These are phyloP conservation scores for Curvularia sp. DNA, from an alignment of 2,329 filamentous ascomycete genomes.

Conservation along the genomic window DNA sequence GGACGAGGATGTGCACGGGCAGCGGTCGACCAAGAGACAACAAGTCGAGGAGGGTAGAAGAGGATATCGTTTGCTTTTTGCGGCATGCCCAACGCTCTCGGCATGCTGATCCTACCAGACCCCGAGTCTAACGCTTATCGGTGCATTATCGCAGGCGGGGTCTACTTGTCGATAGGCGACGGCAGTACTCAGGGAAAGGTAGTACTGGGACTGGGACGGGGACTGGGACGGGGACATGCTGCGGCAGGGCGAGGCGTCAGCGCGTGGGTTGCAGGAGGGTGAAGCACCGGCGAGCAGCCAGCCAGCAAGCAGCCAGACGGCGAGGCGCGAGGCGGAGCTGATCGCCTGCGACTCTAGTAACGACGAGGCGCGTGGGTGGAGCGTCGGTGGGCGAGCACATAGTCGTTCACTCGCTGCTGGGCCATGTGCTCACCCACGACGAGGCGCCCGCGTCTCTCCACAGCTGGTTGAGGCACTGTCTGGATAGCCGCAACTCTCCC, in stretches of 20 bases:
- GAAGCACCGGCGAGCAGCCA: not conserved
- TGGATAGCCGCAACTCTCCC: conserved; percentile 16
- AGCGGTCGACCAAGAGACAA: conserved; percentile 7
- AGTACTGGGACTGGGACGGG: conserved; percentile 16
- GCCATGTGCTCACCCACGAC: conserved; percentile 13
- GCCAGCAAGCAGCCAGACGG: conserved; percentile 7
- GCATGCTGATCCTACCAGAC: conserved; percentile 30
- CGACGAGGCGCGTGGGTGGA: conserved; percentile 16
- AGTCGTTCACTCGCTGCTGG: conserved; percentile 16
- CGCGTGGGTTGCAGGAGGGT: conserved; percentile 10
- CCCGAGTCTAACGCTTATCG: conserved; percentile 37
- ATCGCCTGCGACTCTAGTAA: not conserved
- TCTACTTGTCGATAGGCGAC: conserved; percentile 32
- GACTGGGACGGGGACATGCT: conserved; percentile 27
- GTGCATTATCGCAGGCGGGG: conserved; percentile 38
- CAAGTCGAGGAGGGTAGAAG: conserved; percentile 13
- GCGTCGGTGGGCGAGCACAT: conserved; percentile 30
- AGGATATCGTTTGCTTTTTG: conserved; percentile 25
- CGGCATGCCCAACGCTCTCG: conserved; percentile 27
- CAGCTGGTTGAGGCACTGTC: conserved; percentile 10
- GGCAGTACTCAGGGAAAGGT: conserved; percentile 19
- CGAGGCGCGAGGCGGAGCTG: conserved; percentile 15
- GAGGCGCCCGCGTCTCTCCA: conserved; percentile 10
- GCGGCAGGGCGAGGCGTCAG: conserved; percentile 29
- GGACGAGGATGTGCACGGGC: conserved; percentile 12